Evolutionary conservation across 2,329 filamentous ascomycete species (phyloP).

Genomic region (Colletotrichum sp.): DNA sequence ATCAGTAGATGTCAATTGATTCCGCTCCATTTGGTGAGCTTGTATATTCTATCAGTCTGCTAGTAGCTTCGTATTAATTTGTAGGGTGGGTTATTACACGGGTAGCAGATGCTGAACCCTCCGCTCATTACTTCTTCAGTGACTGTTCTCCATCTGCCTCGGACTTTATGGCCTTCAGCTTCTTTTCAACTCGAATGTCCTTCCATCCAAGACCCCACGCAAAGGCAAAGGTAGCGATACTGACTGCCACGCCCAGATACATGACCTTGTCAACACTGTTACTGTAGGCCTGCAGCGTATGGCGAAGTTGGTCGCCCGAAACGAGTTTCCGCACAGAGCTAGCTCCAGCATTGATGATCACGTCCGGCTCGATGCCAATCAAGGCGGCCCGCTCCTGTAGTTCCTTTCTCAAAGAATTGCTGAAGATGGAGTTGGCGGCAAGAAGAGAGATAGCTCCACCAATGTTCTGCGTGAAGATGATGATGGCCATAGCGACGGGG

Average conservation of each 20-base stretch:
- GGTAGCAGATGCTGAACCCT: accelerated
- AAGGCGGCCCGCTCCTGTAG: conserved; percentile 22
- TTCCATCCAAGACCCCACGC: conserved; percentile 51
- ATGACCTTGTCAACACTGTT: conserved; percentile 35
- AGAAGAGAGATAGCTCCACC: conserved; percentile 21
- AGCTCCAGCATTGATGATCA: conserved; percentile 46
- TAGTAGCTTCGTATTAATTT: not conserved
- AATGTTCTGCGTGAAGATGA: conserved; percentile 17
- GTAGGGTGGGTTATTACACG: not conserved
- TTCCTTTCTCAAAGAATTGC: conserved; percentile 33
- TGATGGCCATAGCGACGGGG: conserved; percentile 13
- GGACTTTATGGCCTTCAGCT: not conserved
- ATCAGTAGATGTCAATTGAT: not conserved
- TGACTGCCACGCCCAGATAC: conserved; percentile 33
- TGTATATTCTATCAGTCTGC: not conserved
- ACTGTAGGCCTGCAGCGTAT: conserved; percentile 44
- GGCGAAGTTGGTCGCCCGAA: conserved; percentile 29
- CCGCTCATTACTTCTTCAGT: not conserved
- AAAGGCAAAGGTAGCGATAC: conserved; percentile 34
- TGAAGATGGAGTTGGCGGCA: conserved; percentile 26
- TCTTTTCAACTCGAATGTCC: conserved; percentile 43
- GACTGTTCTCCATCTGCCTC: not conserved
- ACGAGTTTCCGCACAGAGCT: conserved; percentile 39
- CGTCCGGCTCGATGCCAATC: not conserved
- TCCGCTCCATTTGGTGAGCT: not conserved